These are phyloP conservation scores for Falciphora oryzae DNA, from an alignment of 2,329 filamentous ascomycete genomes.

Conservation along the genomic window DNA sequence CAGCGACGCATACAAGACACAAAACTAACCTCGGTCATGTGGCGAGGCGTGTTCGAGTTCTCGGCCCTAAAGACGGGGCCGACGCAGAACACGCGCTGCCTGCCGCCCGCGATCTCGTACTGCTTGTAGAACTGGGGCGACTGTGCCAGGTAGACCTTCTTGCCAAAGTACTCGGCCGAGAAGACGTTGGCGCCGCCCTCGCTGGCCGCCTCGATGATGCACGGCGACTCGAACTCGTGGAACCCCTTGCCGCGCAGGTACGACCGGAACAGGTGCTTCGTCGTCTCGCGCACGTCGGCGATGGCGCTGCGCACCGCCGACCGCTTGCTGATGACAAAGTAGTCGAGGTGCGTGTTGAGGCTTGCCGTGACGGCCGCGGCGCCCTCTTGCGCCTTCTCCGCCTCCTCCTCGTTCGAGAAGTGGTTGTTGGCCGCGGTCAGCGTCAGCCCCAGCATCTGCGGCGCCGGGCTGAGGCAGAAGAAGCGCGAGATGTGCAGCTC, in stretches of 20 bases:
- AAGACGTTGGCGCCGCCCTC: conserved; percentile 95
- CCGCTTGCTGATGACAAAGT: conserved; percentile 87
- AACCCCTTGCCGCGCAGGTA: conserved; percentile 74
- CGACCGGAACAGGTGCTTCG: conserved; percentile 33
- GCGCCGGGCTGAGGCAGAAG: conserved; percentile 65
- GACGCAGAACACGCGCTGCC: conserved; percentile 72
- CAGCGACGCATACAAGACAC: conserved; percentile 9
- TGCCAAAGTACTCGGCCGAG: conserved; percentile 81
- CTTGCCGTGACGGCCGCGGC: conserved; percentile 60
- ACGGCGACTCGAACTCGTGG: conserved; percentile 81
- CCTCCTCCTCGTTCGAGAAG: conserved; percentile 48
- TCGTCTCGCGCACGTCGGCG: conserved; percentile 31
- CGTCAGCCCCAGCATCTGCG: conserved; percentile 52
- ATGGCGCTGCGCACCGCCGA: conserved; percentile 80
- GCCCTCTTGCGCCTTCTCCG: conserved; percentile 25
- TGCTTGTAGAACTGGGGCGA: conserved; percentile 86
- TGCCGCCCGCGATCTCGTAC: conserved; percentile 72
- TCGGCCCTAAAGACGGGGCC: conserved; percentile 83
- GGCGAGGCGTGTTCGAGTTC: conserved; percentile 75
- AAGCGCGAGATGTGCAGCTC: conserved; percentile 88
- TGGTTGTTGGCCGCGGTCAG: conserved; percentile 49
- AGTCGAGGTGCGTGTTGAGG: conserved; percentile 81
- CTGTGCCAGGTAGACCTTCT: conserved; percentile 73
- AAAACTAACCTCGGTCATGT: conserved; percentile 64
- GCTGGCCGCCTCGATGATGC: conserved; percentile 81